Base-by-base conservation (phyloP, 306 rosid species). In the Cucurbita pepo region DNA sequence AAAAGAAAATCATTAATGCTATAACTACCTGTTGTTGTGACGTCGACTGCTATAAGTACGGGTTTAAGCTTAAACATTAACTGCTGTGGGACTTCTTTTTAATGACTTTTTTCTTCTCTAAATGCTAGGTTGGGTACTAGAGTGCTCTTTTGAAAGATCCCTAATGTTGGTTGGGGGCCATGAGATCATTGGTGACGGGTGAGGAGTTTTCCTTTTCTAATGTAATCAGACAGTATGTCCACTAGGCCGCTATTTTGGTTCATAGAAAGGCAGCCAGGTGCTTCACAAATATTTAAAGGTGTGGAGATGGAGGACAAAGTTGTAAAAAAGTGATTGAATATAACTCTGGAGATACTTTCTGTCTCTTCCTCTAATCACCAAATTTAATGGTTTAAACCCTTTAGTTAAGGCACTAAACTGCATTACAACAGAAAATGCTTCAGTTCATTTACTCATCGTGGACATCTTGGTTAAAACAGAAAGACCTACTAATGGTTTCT, bases 11-110 rank as follows among this genome's bases (percentile, higher is more conserved):
- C 56, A 45, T 69, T 21, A 69, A 69, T 50, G 59, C 10, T 69
- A 50, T 69, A 36, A 69, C 74, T 51, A 51, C 74, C 30, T 69
- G 59, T 25, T 69, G 74, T 34, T 69, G 59, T 4, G 58, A 67
- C 56, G 25, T 69, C 8, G 59, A 69, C 74, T 69, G 74, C 58
- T 69, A 50, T 15, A 50, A 30, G 58, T 4, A 69, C 5, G 0
- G 41, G 34, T 18, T 51, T 30, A 50, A 51, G 56, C 12, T 50
- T 69, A 30, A 69, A 30, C 30, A 11, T 69, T 51, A 47, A 34
- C 74, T 69, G 74, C 74, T 8, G 74, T 50, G 30, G 73, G 45
- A 36, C 74, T 48, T 69, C 47, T 47, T 69, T 51, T 69, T 34
- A 25, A 9, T 52, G 59, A 69, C 74, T 14, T 69, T 45, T 51